phyloP scores from a whole-genome alignment of 176 grass and related monocot genomes.

The Avena eriantha region DNA sequence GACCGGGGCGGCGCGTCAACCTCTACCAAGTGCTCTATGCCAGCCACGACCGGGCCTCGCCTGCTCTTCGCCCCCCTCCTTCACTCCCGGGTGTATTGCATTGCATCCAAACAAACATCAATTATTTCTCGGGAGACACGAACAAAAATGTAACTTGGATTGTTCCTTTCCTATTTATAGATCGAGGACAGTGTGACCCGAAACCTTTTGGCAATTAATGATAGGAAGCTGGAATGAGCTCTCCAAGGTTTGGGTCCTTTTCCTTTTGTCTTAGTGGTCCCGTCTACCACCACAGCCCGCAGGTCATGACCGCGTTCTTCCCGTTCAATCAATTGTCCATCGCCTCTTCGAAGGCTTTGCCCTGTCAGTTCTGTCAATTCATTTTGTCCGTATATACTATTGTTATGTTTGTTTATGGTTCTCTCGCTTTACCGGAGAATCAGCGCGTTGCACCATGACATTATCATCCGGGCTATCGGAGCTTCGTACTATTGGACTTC shows the following conservation, averaged over 20 bases:
- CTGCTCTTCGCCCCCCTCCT: too few species aligned
- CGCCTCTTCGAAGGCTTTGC: background rate
- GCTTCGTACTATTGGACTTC: background rate
- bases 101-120: background rate
- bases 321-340: background rate
- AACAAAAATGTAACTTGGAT: background rate
- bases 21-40: too few species aligned
- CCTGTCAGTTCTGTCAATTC: background rate
- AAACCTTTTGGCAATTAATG: conserved; percentile 58
- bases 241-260: conserved; percentile 34
- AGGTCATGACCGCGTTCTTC: background rate
- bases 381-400: background rate
- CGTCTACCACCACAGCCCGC: background rate
- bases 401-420: background rate
- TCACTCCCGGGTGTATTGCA: too few species aligned
- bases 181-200: background rate
- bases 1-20: too few species aligned
- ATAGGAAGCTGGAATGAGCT: conserved; percentile 34
- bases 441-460: background rate
- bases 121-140: background rate
- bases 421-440: conserved; percentile 34
- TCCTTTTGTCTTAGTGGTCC: conserved; percentile 51
- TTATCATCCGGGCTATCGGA: conserved; percentile 6
- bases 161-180: conserved; percentile 32
- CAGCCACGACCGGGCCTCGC: too few species aligned